Percentiles rank a stretch among this genome's conserved stretches.
phyloP scores from a whole-genome alignment of 495 filamentous ascomycete genomes.

The Letharia columbiana region DNA sequence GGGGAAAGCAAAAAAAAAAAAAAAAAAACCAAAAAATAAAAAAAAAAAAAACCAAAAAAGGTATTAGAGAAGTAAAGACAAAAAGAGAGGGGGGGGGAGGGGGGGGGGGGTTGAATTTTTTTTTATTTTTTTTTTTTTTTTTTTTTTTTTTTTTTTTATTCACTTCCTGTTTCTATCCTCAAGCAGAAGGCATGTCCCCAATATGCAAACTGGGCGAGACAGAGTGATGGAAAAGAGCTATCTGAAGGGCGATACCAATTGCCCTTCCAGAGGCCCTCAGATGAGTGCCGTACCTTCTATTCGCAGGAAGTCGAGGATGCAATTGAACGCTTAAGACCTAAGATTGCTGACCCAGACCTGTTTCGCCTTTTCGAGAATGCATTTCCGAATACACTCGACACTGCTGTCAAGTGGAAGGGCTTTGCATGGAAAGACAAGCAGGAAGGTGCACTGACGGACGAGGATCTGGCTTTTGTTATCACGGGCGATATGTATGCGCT shows the following conservation, averaged over 20 bases:
- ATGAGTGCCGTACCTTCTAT: constrained; percentile 54
- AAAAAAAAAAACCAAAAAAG: no score
- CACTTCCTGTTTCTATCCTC: constrained; percentile 1
- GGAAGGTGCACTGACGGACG: constrained; percentile 36
- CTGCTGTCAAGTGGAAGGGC: constrained; percentile 57
- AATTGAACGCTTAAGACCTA: constrained; percentile 38
- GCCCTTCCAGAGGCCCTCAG: constrained; percentile 47
- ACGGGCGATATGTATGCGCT: constrained; percentile 47
- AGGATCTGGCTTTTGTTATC: constrained; percentile 56
- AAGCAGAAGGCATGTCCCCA: constrained; percentile 28
- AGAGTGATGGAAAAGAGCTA: constrained; percentile 28
- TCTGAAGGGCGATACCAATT: constrained; percentile 38
- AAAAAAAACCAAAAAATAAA: no score
- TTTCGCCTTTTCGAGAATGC: constrained; percentile 56
- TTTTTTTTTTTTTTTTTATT: background rate
- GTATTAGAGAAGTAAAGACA: no score
- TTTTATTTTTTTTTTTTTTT: no score
- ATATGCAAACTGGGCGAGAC: constrained; percentile 31
- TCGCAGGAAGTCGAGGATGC: constrained; percentile 45
- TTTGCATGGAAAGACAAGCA: constrained; percentile 39
- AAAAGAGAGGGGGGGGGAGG: no score
- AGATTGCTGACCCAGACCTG: constrained; percentile 56
- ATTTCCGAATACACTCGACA: constrained; percentile 62
- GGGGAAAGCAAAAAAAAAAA: no score
- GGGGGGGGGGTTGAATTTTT: no score